A percentile compares a stretch with the other conserved stretches of the same genome.
These are phyloP conservation scores for Candida nemodendra DNA, from an alignment of 805 yeast genomes.

Conservation along the genomic window DNA sequence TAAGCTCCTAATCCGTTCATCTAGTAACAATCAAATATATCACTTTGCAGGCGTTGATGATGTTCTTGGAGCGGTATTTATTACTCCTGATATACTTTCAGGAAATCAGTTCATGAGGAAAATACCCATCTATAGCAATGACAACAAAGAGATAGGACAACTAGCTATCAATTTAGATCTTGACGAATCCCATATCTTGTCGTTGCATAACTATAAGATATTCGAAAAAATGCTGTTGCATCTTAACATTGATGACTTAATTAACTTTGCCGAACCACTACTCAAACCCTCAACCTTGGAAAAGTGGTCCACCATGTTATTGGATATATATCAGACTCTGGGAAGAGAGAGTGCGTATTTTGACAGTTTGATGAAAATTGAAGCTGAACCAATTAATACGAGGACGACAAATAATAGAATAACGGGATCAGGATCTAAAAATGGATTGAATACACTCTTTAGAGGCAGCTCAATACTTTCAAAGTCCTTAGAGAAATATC, in stretches of 20 bases:
- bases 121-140: constrained; percentile 20
- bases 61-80: constrained; percentile 51
- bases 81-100: constrained; percentile 50
- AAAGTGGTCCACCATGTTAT: constrained; percentile 53
- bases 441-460: constrained; percentile 62
- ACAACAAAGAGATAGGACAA: constrained; percentile 51
- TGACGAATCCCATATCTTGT: constrained; percentile 56
- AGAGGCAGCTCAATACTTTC: constrained; percentile 85
- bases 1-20: constrained; percentile 42
- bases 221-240: constrained; percentile 60
- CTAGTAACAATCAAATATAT: constrained; percentile 15
- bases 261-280: constrained; percentile 42
- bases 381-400: constrained; percentile 50
- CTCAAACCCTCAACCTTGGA: constrained; percentile 42
- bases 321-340: constrained; percentile 73
- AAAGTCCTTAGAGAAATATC: constrained; percentile 74
- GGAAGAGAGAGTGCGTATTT: constrained; percentile 74
- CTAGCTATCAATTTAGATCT: constrained; percentile 50
- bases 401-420: constrained; percentile 42
- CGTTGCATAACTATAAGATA: constrained; percentile 57
- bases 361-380: constrained; percentile 62
- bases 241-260: constrained; percentile 52
- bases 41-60: constrained; percentile 33
- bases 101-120: constrained; percentile 25
- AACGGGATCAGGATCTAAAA: constrained; percentile 34